Percentiles rank a stretch among this genome's conserved stretches.
Evolutionary conservation across 2,329 filamentous ascomycete species (phyloP).

Genomic region (Furcasterigmium furcatum): DNA sequence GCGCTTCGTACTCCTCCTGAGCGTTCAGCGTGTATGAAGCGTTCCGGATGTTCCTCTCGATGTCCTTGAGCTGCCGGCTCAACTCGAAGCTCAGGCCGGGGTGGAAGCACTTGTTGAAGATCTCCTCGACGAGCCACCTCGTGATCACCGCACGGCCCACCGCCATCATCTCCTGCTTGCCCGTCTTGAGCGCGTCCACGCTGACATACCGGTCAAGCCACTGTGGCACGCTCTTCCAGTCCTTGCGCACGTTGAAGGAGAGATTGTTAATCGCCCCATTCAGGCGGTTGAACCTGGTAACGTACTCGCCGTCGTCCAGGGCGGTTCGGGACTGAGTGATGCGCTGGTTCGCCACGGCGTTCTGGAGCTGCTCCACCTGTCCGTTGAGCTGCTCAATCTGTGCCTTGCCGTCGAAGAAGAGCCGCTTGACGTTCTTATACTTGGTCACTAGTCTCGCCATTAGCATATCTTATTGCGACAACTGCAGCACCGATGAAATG

Average conservation of each 20-base stretch:
- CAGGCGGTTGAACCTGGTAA: constrained; percentile 81
- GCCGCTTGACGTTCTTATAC: constrained; percentile 96
- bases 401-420: constrained; percentile 93
- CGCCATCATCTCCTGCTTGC: constrained; percentile 97
- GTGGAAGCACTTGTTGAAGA: constrained; percentile 92
- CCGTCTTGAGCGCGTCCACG: constrained; percentile 77
- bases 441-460: constrained; percentile 69
- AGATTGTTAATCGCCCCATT: constrained; percentile 94
- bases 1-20: constrained; percentile 84
- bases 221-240: constrained; percentile 77
- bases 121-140: constrained; percentile 84
- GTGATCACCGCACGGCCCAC: constrained; percentile 87
- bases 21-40: constrained; percentile 71
- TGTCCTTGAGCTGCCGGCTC: constrained; percentile 75
- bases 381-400: constrained; percentile 86
- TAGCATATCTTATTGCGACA: constrained; percentile 37
- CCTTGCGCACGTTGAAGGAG: constrained; percentile 92
- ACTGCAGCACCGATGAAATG: too few relatives aligned
- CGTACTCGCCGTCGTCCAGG: constrained; percentile 92
- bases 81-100: constrained; percentile 76
- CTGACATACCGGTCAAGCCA: constrained; percentile 83
- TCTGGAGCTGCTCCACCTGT: constrained; percentile 92
- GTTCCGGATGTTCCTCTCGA: constrained; percentile 83
- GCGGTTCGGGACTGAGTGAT: constrained; percentile 92
- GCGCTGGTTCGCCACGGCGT: constrained; percentile 94